These are phyloP conservation scores for Apiospora sp. DNA, from an alignment of 2,329 filamentous ascomycete species.

Conservation along the genomic window DNA sequence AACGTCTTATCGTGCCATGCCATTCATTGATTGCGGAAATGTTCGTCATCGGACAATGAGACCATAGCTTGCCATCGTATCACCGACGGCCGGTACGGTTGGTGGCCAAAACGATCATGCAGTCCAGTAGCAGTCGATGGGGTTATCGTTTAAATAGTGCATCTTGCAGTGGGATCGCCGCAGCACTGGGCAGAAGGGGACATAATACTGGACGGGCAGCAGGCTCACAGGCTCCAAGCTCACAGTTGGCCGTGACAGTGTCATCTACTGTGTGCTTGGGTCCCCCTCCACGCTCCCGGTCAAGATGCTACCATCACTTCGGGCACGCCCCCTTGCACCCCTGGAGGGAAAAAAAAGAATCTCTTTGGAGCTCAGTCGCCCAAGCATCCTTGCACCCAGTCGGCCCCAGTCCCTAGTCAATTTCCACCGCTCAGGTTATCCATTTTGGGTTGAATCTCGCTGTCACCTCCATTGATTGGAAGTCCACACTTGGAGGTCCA, in stretches of 20 bases:
- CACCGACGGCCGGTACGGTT: neutral
- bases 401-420: slow-evolving; percentile 32
- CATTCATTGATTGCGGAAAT: neutral
- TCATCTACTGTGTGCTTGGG: neutral
- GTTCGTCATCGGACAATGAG: slow-evolving; percentile 8
- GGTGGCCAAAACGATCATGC: neutral
- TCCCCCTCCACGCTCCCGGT: neutral
- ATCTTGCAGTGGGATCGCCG: slow-evolving; percentile 17
- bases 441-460: slow-evolving; percentile 21
- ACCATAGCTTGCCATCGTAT: slow-evolving; percentile 3
- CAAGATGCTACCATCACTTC: slow-evolving; percentile 16
- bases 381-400: slow-evolving; percentile 14
- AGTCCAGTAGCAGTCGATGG: slow-evolving; percentile 4
- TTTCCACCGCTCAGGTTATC: slow-evolving; percentile 31
- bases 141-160: slow-evolving; percentile 17
- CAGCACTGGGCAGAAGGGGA: neutral
- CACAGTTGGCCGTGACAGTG: neutral
- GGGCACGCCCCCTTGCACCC: slow-evolving; percentile 19
- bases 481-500: slow-evolving; percentile 9
- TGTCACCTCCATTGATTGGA: slow-evolving; percentile 24
- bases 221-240: neutral
- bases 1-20: slow-evolving; percentile 2
- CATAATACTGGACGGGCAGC: neutral
- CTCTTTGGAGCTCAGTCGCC: neutral
- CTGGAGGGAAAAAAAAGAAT: neutral